Evolutionary conservation across 192 early-diverging fungal genomes (phyloP).

Genomic region (Coemansia sp.): DNA sequence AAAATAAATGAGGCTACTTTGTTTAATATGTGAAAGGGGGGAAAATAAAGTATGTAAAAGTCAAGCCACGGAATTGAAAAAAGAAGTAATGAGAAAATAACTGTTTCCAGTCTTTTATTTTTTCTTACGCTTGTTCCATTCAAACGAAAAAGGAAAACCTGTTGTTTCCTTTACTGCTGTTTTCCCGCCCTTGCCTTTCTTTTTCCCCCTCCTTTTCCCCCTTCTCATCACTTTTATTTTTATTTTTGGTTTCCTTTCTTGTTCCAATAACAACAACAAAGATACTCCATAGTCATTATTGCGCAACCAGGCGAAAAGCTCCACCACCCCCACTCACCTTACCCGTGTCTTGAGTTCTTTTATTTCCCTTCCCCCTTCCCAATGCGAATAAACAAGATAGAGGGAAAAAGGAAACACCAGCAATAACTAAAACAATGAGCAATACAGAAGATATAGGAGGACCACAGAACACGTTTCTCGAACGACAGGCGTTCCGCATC

Average conservation of each 20-base stretch:
- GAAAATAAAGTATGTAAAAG: too few species aligned
- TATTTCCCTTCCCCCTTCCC: not conserved
- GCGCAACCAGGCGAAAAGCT: too few species aligned
- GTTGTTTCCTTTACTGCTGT: constrained; percentile 3
- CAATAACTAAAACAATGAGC: not conserved
- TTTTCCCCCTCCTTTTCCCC: not conserved
- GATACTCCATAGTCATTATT: too few species aligned
- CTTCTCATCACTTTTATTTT: not conserved
- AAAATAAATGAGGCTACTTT: too few species aligned
- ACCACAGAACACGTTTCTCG: constrained; percentile 2
- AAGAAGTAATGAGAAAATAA: too few species aligned
- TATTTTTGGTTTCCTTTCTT: not conserved
- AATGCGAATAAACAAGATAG: not conserved
- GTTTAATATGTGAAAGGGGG: too few species aligned
- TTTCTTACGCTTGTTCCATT: too few species aligned
- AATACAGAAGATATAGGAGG: not conserved
- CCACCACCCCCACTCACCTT: too few species aligned
- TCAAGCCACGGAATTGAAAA: too few species aligned
- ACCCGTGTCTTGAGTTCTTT: not conserved
- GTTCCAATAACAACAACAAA: not conserved
- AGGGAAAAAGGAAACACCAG: not conserved
- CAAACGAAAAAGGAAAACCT: too few species aligned
- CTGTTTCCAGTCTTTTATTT: too few species aligned
- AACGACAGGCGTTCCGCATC: constrained; percentile 44
- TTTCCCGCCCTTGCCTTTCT: not conserved